Evolutionary conservation across 2,329 filamentous ascomycete species (phyloP).

Genomic region (Dothideomycetidae sp.): DNA sequence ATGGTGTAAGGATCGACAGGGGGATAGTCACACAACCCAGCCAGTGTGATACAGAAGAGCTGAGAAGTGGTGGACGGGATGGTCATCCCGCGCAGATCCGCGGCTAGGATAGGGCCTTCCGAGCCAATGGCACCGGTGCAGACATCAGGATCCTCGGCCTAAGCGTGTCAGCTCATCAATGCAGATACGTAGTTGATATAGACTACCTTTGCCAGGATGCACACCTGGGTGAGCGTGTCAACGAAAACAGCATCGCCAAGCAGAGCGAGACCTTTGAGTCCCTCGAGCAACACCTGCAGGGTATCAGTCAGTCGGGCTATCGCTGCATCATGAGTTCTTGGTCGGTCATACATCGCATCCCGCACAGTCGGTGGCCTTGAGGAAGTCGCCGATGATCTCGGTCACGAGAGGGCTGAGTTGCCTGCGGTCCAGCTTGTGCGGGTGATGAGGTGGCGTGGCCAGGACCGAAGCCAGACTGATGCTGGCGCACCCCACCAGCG

Average conservation of each 20-base stretch:
- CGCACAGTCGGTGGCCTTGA: slow-evolving; percentile 15
- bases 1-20: slow-evolving; percentile 30
- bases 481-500: no score
- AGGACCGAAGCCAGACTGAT: no score
- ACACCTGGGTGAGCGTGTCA: slow-evolving; percentile 24
- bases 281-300: slow-evolving; percentile 23
- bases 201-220: slow-evolving; percentile 24
- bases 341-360: slow-evolving; percentile 20
- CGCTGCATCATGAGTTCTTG: neutral
- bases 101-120: no score
- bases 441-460: no score
- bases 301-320: neutral
- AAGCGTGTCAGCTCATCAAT: neutral
- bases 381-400: slow-evolving; percentile 6
- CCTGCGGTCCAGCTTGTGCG: no score
- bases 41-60: no score
- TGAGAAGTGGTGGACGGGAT: no score
- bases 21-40: slow-evolving; percentile 41
- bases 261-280: slow-evolving; percentile 31
- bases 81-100: no score
- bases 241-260: slow-evolving; percentile 32
- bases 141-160: slow-evolving; percentile 40
- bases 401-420: no score
- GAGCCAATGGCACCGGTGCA: slow-evolving; percentile 38
- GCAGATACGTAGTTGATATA: neutral